These are phyloP conservation scores for Pseudocohnilembus persalinus DNA, from an alignment of 169 alveolate genomes.

Conservation along the genomic window DNA sequence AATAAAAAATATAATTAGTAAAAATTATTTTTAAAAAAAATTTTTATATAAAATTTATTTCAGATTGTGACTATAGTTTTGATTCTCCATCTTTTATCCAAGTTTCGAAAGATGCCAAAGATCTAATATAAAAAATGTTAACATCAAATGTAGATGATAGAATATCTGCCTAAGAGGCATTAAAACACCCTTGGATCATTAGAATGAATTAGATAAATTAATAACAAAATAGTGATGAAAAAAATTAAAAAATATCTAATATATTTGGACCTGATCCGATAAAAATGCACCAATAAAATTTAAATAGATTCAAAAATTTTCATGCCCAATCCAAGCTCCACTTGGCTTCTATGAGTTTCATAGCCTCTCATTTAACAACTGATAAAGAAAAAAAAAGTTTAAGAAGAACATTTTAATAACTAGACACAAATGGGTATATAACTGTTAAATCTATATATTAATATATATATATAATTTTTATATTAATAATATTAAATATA, in stretches of 20 bases:
- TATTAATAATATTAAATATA: conserved; percentile 1
- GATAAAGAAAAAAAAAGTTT: conserved; percentile 13
- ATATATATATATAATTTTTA: background rate
- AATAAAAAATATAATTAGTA: background rate
- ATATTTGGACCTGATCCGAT: no score
- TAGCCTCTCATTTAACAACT: conserved; percentile 2
- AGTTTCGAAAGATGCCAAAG: background rate
- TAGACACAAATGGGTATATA: background rate
- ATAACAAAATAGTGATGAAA: background rate
- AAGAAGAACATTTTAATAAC: no score
- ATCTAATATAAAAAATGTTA: conserved; percentile 1
- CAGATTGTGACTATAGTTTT: background rate
- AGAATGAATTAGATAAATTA: background rate
- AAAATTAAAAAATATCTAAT: background rate
- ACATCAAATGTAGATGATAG: background rate
- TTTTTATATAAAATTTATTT: no score
- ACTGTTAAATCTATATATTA: background rate
- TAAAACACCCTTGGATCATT: background rate
- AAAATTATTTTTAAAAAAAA: background rate
- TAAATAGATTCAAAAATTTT: conserved; percentile 5
- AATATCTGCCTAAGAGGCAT: conserved; percentile 4
- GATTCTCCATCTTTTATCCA: background rate
- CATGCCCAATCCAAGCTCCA: background rate
- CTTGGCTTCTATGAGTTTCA: conserved; percentile 4
- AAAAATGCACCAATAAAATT: background rate